Conservation (phyloP, 257 asterid genomes). For the Solanum boliviense region DNA sequence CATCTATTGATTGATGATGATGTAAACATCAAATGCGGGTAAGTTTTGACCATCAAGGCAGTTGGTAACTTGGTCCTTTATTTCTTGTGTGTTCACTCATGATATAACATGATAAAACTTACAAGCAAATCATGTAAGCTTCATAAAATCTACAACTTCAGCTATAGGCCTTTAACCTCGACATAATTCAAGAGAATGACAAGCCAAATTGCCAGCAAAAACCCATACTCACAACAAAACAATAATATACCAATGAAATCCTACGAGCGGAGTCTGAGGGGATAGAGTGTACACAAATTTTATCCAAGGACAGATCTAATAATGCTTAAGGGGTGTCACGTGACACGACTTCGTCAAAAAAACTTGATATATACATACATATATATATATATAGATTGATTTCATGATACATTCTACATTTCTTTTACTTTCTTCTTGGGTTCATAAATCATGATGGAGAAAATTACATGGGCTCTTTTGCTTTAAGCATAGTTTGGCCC, state of each 20-base stretch:
- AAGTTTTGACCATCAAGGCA: background rate
- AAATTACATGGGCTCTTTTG: background rate
- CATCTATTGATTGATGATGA: background rate
- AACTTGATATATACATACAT: no score
- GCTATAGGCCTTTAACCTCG: background rate
- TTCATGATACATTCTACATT: background rate
- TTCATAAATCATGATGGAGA: background rate
- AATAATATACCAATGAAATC: background rate
- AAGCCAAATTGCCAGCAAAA: background rate
- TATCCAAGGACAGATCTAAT: no score
- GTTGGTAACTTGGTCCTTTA: no score
- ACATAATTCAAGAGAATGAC: background rate
- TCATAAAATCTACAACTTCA: background rate
- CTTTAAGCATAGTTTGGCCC: background rate
- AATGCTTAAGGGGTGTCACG: no score
- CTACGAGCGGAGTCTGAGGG: no score
- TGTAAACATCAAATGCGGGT: background rate
- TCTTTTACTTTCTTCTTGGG: background rate
- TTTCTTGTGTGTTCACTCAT: background rate
- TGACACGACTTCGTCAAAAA: no score
- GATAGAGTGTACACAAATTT: fast-evolving
- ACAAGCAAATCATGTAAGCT: background rate
- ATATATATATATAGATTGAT: background rate
- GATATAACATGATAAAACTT: background rate
- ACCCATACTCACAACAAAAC: background rate